These are phyloP conservation scores for Candida sanyaensis DNA, from an alignment of 1,139 yeast genomes.

Conservation along the genomic window DNA sequence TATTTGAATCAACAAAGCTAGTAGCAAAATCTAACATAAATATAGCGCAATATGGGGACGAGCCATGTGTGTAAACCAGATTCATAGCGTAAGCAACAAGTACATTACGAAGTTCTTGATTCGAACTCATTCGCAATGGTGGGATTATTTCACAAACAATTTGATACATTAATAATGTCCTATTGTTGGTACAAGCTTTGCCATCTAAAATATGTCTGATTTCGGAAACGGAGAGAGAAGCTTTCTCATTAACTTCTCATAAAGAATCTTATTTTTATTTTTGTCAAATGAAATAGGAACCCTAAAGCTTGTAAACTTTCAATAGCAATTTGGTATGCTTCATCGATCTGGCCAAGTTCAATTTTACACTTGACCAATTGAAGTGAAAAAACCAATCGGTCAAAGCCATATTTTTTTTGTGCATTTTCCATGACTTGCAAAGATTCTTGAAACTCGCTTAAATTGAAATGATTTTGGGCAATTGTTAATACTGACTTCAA, in stretches of 20 bases:
- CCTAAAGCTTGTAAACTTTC: slow-evolving; percentile 30
- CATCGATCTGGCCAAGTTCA: slow-evolving; percentile 29
- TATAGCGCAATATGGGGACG: slow-evolving; percentile 27
- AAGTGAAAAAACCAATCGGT: slow-evolving; percentile 34
- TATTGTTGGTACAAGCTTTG: slow-evolving; percentile 28
- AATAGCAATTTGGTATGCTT: slow-evolving; percentile 40
- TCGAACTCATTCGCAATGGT: slow-evolving; percentile 30
- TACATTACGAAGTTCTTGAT: slow-evolving; percentile 24
- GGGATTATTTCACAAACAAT: slow-evolving; percentile 43
- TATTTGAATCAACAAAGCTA: slow-evolving; percentile 37
- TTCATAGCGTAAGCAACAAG: slow-evolving; percentile 25
- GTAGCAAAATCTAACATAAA: slow-evolving; percentile 37
- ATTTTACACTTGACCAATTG: slow-evolving; percentile 43
- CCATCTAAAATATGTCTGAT: slow-evolving; percentile 34
- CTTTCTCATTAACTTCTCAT: slow-evolving; percentile 25
- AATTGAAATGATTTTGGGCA: slow-evolving; percentile 30
- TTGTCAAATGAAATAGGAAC: slow-evolving; percentile 23
- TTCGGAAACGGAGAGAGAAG: slow-evolving; percentile 48
- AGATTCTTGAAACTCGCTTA: slow-evolving; percentile 31
- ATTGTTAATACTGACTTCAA: slow-evolving; percentile 32
- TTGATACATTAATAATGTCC: slow-evolving; percentile 39
- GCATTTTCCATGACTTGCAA: slow-evolving; percentile 27
- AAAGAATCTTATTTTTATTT: slow-evolving; percentile 20
- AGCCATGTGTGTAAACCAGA: slow-evolving; percentile 27
- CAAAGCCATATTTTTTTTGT: slow-evolving; percentile 24